These are phyloP conservation scores for Daedalea quercina DNA, from an alignment of 768 basidiomycete genomes.

Conservation along the genomic window DNA sequence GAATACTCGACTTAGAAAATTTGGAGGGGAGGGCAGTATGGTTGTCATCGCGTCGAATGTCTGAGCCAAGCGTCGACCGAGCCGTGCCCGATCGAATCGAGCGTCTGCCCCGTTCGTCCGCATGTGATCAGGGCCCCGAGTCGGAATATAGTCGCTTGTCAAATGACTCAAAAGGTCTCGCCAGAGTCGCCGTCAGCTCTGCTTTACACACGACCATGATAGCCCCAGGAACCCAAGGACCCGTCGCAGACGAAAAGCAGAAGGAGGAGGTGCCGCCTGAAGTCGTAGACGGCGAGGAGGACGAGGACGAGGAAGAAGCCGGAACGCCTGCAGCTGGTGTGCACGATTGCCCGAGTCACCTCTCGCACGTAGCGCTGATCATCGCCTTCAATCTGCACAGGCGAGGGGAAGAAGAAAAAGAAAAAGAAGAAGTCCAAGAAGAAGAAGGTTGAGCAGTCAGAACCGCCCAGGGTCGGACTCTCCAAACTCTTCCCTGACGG, in stretches of 20 bases:
- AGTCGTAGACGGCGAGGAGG: slow-evolving; percentile 18
- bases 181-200: neutral
- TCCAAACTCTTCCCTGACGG: slow-evolving; percentile 84
- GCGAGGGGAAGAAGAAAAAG: slow-evolving; percentile 74
- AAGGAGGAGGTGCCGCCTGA: slow-evolving; percentile 17
- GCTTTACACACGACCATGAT: neutral
- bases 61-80: neutral
- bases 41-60: neutral
- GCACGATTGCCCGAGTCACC: neutral
- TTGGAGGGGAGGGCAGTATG: slow-evolving; percentile 6
- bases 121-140: too few species aligned
- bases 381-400: slow-evolving; percentile 14
- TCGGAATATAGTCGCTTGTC: neutral
- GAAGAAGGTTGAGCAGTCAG: slow-evolving; percentile 72
- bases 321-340: slow-evolving; percentile 18
- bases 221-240: neutral
- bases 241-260: slow-evolving; percentile 9
- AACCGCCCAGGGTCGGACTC: slow-evolving; percentile 85
- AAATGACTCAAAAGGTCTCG: neutral
- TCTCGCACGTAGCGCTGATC: too few species aligned
- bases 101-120: too few species aligned
- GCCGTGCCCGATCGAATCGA: neutral
- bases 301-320: slow-evolving; percentile 23
- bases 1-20: slow-evolving; percentile 11
- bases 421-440: slow-evolving; percentile 92